These are phyloP conservation scores for Lactarius hengduanensis DNA, from an alignment of 768 basidiomycete genomes.

Conservation along the genomic window DNA sequence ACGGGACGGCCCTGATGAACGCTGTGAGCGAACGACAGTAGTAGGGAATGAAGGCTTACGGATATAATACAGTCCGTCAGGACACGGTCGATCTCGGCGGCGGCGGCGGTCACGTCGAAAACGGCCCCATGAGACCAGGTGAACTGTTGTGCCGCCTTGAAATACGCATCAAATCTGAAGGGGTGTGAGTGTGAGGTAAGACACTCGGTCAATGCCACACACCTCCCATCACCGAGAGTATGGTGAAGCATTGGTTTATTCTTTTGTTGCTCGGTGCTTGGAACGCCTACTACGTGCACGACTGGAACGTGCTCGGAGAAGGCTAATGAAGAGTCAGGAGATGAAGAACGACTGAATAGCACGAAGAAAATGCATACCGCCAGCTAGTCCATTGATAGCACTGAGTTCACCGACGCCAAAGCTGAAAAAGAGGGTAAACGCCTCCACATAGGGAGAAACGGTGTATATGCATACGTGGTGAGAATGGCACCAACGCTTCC, in stretches of 20 bases:
- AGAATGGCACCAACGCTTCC: constrained; percentile 65
- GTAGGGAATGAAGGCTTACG: neutral
- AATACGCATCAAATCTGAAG: constrained; percentile 74
- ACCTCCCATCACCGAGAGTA: constrained; percentile 83
- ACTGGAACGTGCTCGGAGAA: constrained; percentile 90
- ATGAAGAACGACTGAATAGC: neutral
- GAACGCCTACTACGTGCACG: constrained; percentile 83
- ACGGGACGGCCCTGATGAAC: constrained; percentile 71
- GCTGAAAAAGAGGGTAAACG: constrained; percentile 36
- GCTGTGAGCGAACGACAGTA: neutral
- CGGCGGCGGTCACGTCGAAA: constrained; percentile 51
- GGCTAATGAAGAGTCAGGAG: constrained; percentile 41
- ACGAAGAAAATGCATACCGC: constrained; percentile 43
- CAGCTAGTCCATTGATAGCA: constrained; percentile 82
- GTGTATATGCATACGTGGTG: constrained; percentile 57
- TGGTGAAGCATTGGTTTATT: constrained; percentile 78
- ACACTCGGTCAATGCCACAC: constrained; percentile 8
- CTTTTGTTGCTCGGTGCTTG: constrained; percentile 71
- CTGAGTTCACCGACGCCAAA: constrained; percentile 95
- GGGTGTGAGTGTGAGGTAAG: neutral
- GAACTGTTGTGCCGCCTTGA: constrained; percentile 71
- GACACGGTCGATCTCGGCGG: constrained; percentile 73
- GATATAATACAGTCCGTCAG: constrained; percentile 54
- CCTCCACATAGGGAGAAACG: neutral
- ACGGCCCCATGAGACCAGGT: constrained; percentile 67